Base-by-base conservation (phyloP, 352 stramenopile genomes). In the Plasmopara muralis region DNA sequence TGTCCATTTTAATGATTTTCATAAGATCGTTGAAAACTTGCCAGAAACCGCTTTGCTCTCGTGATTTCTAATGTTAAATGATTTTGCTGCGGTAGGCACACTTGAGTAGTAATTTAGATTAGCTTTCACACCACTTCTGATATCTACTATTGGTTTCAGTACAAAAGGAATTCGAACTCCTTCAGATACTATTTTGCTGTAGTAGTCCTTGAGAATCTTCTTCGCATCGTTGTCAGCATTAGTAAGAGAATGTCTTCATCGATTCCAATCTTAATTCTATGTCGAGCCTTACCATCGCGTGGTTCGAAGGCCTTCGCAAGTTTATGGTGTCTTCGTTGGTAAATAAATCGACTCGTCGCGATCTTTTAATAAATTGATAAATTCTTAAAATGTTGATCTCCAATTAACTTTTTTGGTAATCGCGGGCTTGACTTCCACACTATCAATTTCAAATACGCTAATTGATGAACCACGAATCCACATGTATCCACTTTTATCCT, bases 201-300 rank as follows among this genome's bases (percentile, higher is more conserved):
- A 58, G 33, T 63, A 63, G 31, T 46, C 43, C 12, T 16, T 50
- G 10, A 63, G 39, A 43, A 63, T 58, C 20, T 31, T 50, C 33
- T 63, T 62, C 16, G 48, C 55, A 43, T 62, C 48, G 33, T 62
- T 62, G 44, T 57, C 55, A 42, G 48, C 55, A 45, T 62, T 57
- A 43, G 35, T 47, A 46, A 57, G 42, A 45, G 4, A 25, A 60
- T 50, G 43, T 47, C 46, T 55, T 55, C 34, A 47, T 60, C 53
- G 35, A 47, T 45, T 51, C 53, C 53, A 42, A 25, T 47, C 41
- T 40, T 40, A 30, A 55, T 33, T 37, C 46, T 45, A 55, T 60
- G 40, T 0, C 33, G 39, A 43, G 53, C 30, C 20, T 60, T 45
- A 31, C 46, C 46, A 47, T 50, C 41, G n/a, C 39, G 9, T 50